Evolutionary conservation across 140 eudicot genomes (phyloP).

Genomic region (Senecio squalidus): DNA sequence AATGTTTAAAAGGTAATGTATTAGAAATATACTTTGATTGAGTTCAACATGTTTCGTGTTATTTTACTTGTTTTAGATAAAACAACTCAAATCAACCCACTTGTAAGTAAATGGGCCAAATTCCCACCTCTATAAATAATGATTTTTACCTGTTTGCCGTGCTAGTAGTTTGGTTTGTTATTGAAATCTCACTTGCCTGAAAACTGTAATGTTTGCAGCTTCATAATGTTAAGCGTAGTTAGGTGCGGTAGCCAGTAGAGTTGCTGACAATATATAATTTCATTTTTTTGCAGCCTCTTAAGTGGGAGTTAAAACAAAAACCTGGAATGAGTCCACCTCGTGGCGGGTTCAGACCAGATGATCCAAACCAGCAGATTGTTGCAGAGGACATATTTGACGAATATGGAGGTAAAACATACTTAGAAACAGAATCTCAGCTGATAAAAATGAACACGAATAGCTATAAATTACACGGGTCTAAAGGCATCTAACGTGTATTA

Average conservation of each 20-base stretch:
- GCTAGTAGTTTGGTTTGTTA: no score
- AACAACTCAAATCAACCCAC: no score
- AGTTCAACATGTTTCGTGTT: no score
- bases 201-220: not conserved
- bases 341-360: slow-evolving; percentile 85
- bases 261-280: slow-evolving; percentile 9
- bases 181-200: not conserved
- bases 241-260: not conserved
- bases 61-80: no score
- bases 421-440: not conserved
- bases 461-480: no score
- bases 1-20: no score
- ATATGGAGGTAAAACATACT: slow-evolving; percentile 71
- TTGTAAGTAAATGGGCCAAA: not conserved
- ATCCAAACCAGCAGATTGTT: slow-evolving; percentile 96
- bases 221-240: not conserved
- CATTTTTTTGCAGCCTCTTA: slow-evolving; percentile 67
- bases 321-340: slow-evolving; percentile 98
- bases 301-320: slow-evolving; percentile 94
- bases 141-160: not conserved
- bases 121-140: not conserved
- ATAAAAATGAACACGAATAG: not conserved
- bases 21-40: no score
- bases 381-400: slow-evolving; percentile 98
- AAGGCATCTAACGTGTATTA: no score